These are phyloP conservation scores for Candida hungchunana DNA, from an alignment of 805 yeast genomes.

Conservation along the genomic window DNA sequence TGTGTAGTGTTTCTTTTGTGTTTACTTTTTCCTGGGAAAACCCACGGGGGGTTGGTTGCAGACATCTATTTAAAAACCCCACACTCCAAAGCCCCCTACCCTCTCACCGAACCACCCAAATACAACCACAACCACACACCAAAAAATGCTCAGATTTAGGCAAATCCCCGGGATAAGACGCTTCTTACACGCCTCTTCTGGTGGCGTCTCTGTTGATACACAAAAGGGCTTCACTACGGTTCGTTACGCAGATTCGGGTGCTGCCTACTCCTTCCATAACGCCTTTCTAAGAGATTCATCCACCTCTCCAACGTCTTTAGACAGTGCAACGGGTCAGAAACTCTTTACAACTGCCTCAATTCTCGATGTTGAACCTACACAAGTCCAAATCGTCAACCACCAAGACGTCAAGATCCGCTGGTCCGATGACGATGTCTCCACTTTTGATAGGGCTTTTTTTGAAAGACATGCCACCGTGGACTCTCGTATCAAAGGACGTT, in stretches of 20 bases:
- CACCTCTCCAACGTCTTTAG: conserved; percentile 42
- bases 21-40: too few relatives aligned
- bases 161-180: too few relatives aligned
- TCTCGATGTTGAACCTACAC: conserved; percentile 30
- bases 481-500: conserved; percentile 28
- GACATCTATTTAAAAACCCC: too few relatives aligned
- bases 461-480: conserved; percentile 36
- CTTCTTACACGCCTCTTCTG: too few relatives aligned
- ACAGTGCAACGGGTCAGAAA: conserved; percentile 55
- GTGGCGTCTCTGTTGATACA: too few relatives aligned
- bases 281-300: conserved; percentile 68
- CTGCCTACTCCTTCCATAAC: conserved; percentile 32
- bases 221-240: conserved; percentile 9
- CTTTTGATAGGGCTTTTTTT: conserved; percentile 45
- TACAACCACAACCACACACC: too few relatives aligned
- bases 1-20: too few relatives aligned
- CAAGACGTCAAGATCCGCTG: conserved; percentile 40
- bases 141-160: too few relatives aligned
- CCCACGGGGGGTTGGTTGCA: too few relatives aligned
- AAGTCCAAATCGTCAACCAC: conserved; percentile 31
- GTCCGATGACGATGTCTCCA: conserved; percentile 41
- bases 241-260: conserved; percentile 10
- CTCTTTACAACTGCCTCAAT: conserved; percentile 56
- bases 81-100: too few relatives aligned
- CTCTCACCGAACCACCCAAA: too few relatives aligned